Conservation (phyloP, 2,329 filamentous ascomycete species). For the Lecanicillium sp. region DNA sequence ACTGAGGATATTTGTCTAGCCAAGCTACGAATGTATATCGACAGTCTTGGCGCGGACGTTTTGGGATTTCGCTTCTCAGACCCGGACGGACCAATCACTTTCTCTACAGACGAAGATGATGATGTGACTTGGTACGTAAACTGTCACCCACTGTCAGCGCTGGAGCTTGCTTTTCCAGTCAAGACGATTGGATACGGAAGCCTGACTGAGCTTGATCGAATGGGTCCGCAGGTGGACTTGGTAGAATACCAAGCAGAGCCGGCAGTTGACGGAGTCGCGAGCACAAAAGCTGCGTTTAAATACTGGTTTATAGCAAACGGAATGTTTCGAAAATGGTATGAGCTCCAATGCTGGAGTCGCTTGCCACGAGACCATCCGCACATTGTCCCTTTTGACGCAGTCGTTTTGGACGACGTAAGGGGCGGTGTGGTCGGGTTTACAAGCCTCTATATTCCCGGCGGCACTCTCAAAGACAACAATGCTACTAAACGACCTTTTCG, state of each 20-base stretch:
- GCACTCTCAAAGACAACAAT: conserved; percentile 20
- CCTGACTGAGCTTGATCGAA: conserved; percentile 19
- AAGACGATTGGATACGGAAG: conserved; percentile 13
- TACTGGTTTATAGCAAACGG: conserved; percentile 21
- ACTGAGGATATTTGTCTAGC: conserved; percentile 5
- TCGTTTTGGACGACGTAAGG: conserved; percentile 25
- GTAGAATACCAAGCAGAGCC: conserved; percentile 13
- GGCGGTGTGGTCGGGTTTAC: conserved; percentile 27
- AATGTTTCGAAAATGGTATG: conserved; percentile 20
- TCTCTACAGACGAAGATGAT: conserved; percentile 15
- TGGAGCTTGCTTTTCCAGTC: conserved; percentile 12
- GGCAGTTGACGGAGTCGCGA: conserved; percentile 8
- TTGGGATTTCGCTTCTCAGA: conserved; percentile 7
- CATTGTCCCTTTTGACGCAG: conserved; percentile 22
- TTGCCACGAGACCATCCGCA: conserved; percentile 21
- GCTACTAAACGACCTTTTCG: conserved; percentile 21
- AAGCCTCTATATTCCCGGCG: conserved; percentile 21
- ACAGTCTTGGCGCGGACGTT: conserved; percentile 4
- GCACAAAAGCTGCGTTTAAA: conserved; percentile 19
- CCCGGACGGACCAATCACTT: conserved; percentile 9
- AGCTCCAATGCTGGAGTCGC: conserved; percentile 24
- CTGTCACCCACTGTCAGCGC: conserved; percentile 9
- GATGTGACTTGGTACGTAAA: conserved; percentile 18
- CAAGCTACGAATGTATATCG: conserved; percentile 3
- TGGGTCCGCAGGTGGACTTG: conserved; percentile 20